Conservation (phyloP, 2,329 filamentous ascomycete genomes). For the Stagonosporopsis chrysanthemi region DNA sequence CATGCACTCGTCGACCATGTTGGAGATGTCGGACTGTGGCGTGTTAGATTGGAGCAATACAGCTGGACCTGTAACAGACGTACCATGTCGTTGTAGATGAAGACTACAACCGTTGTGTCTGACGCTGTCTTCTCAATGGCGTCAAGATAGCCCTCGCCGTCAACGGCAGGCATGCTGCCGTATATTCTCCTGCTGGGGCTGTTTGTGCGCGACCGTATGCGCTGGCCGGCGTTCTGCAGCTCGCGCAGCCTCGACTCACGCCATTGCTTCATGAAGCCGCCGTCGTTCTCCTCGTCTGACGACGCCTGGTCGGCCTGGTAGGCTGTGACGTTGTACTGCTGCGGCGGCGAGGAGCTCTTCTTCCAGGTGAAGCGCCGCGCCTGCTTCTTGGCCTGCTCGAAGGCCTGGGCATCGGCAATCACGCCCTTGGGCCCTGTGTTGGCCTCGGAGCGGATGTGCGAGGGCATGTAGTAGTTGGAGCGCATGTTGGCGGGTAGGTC, state of each 20-base stretch:
- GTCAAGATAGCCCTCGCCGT: conserved; percentile 92
- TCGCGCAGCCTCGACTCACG: conserved; percentile 80
- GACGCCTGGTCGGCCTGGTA: conserved; percentile 60
- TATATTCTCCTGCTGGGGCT: conserved; percentile 81
- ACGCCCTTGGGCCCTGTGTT: conserved; percentile 87
- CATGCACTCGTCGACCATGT: conserved; percentile 80
- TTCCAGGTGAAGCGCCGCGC: conserved; percentile 46
- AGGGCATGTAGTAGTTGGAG: conserved; percentile 63
- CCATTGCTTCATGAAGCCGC: conserved; percentile 85
- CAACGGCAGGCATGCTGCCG: conserved; percentile 81
- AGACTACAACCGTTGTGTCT: conserved; percentile 88
- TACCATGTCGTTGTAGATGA: conserved; percentile 89
- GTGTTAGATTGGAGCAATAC: conserved; percentile 21
- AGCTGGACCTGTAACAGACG: conserved; percentile 41
- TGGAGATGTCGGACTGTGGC: conserved; percentile 76
- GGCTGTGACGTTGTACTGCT: conserved; percentile 38
- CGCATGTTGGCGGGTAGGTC: conserved; percentile 61
- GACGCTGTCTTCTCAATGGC: conserved; percentile 87
- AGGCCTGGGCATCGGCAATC: conserved; percentile 82
- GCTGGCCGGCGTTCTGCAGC: conserved; percentile 69
- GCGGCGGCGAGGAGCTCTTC: conserved; percentile 32
- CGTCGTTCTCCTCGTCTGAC: conserved; percentile 71
- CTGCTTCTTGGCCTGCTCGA: conserved; percentile 67
- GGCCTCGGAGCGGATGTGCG: conserved; percentile 69
- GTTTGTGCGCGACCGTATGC: conserved; percentile 67